These are phyloP conservation scores for Parathielavia hyrcaniae DNA, from an alignment of 495 filamentous ascomycete genomes.

Conservation along the genomic window DNA sequence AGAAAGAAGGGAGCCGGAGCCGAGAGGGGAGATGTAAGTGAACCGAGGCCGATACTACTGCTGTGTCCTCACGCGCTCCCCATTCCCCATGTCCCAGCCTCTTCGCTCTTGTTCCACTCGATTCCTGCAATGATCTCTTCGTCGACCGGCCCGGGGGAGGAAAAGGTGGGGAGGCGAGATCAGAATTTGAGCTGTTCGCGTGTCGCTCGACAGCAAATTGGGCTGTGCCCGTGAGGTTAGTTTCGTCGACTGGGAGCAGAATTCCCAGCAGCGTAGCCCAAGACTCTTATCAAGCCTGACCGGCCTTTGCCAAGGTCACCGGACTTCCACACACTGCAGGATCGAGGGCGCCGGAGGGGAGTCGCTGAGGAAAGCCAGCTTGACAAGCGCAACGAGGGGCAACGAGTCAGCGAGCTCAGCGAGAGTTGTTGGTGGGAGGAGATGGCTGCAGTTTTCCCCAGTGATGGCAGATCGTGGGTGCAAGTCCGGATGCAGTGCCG, in stretches of 20 bases:
- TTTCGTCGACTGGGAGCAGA: neutral
- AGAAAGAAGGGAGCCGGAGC: neutral
- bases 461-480: conserved; percentile 15
- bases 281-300: conserved; percentile 1
- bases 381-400: neutral
- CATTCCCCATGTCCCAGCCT: neutral
- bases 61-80: conserved; percentile 1
- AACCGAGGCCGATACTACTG: neutral
- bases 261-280: neutral
- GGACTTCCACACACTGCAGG: neutral
- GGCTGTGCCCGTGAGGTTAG: neutral
- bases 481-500: conserved; percentile 30
- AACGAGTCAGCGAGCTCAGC: neutral
- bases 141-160: too few species aligned
- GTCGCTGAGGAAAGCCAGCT: neutral
- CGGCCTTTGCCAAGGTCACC: neutral
- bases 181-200: too few species aligned
- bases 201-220: too few species aligned
- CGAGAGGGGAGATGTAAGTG: neutral
- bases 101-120: neutral
- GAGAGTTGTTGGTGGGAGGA: neutral
- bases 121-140: neutral
- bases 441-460: neutral
- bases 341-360: neutral
- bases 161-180: too few species aligned